Evolutionary conservation across 768 basidiomycete genomes (phyloP), one percentile per base, ranked within the genome.

Genomic region (Myochromella boudieri): DNA sequence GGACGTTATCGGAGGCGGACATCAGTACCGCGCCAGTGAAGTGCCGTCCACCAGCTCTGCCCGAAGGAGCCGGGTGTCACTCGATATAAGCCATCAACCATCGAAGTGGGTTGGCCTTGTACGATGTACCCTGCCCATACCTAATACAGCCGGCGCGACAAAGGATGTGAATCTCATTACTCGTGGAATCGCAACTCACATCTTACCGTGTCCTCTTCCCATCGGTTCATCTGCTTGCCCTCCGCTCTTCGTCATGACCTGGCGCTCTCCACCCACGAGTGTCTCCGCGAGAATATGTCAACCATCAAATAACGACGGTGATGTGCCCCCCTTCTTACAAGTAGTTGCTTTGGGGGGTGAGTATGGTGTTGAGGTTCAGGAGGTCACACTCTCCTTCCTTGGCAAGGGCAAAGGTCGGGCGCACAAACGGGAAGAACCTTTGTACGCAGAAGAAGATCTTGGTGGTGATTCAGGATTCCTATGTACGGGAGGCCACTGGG

Each of bases 311-410:
- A 8, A 59, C 34, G 40, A 56, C 40, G 50, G 58, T 20, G 45
- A 58, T 11, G 40, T 57, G 1, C 62, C 66, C 8, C 75, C 78
- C 7, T 75, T 79, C 55, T 64, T 93, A 36, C 91, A 93, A 60
- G 62, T 91, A 27, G 68, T 87, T 37, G 83, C 80, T 14, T 78
- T 91, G 21, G 49, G 54, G 42, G 74, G 82, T 18, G 83, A 85
- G 43, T 75, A 80, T 46, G 89, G 89, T 9, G 54, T 93, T 12
- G 90, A 93, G 60, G 77, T 83, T 2, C 82, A 85, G 51, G 91
- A 93, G 63, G 60, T 85, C 24, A 64, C 78, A 1, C 62, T 89
- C 9, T 62, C 76, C 8, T 74, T 75, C 44, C 61, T 88, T 32
- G 74, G 75, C 25, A 78, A 82, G 61, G 72, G 71, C 4, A 72